These are phyloP conservation scores for Actinomortierella ambigua DNA, from an alignment of 371 early-diverging fungal species.

Conservation along the genomic window DNA sequence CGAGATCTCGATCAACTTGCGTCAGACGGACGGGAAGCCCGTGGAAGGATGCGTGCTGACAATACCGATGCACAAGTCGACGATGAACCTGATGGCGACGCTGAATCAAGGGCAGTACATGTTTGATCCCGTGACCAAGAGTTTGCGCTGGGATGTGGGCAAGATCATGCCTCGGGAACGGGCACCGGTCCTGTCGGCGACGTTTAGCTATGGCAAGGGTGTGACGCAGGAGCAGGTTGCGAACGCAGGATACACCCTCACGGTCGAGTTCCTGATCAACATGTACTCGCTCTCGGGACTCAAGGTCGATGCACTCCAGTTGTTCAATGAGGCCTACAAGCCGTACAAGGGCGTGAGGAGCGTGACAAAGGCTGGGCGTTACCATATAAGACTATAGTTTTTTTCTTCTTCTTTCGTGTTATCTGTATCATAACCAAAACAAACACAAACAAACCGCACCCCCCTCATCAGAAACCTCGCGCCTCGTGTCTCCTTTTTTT, in stretches of 20 bases:
- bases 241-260: conserved; percentile 62
- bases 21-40: conserved; percentile 68
- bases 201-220: conserved; percentile 48
- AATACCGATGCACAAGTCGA: conserved; percentile 66
- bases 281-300: conserved; percentile 78
- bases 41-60: conserved; percentile 69
- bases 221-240: conserved; percentile 26
- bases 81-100: conserved; percentile 60
- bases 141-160: conserved; percentile 73
- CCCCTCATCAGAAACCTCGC: too few relatives aligned
- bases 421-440: too few relatives aligned
- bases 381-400: conserved; percentile 68
- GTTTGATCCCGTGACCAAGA: conserved; percentile 78
- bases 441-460: too few relatives aligned
- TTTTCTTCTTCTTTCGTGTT: background rate
- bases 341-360: conserved; percentile 84
- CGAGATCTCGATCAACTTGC: conserved; percentile 68
- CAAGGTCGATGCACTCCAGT: conserved; percentile 74
- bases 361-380: conserved; percentile 77
- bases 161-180: conserved; percentile 63
- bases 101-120: conserved; percentile 72
- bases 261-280: conserved; percentile 74
- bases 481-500: too few relatives aligned
- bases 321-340: conserved; percentile 81
- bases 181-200: conserved; percentile 67